Evolutionary conservation across 371 early-diverging fungal genomes (phyloP), one percentile per base, ranked within the genome.

Genomic region (Rhizopus microsporus): DNA sequence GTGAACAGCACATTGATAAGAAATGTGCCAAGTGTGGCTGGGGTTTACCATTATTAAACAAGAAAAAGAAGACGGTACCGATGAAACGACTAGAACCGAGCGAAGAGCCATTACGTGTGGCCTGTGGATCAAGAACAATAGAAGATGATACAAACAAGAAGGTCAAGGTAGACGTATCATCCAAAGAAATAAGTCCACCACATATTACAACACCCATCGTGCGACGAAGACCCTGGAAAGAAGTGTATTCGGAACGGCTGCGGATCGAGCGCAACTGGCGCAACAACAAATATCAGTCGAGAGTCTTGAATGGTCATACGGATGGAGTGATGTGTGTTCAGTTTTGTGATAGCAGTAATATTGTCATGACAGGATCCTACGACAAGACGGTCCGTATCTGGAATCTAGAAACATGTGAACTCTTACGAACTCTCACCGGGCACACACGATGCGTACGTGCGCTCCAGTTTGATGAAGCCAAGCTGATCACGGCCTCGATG

Each of bases 11-110:
- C 60, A 96, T 96, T 51, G 94, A 94, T 71, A 89, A 88, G 56
- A 90, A 93, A 65, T 96, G 97, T 64, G 80, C 79, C 38, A 94
- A 89, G 62, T 96, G 97, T 61, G 97, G 97, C 3, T 96, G 96
- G 96, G 94, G 96, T 5, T 65, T 93, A 35, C 93, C 93, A 8
- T 59, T 88, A 40, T 66, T 93, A 33, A 65, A 69, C 62, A 63
- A 73, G 67, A 67, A 73, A 63, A 56, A 69, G 34, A 58, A 30
- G 48, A 35, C 58, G 45, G 47, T 39, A 1, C 31, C 46, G n/a
- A 31, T 46, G 32, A 61, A 66, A 30, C 46, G 62, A 15, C 38
- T 58, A 13, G 57, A 63, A 31, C 53, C 64, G 0, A 51, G 57
- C 9, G 54, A 63, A 29, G 54, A 49, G 17, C 59, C 59, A 29